Evolutionary conservation across 441 rosid species (phyloP), one percentile per base, ranked within the genome.

Genomic region (Erodium moschatum): DNA sequence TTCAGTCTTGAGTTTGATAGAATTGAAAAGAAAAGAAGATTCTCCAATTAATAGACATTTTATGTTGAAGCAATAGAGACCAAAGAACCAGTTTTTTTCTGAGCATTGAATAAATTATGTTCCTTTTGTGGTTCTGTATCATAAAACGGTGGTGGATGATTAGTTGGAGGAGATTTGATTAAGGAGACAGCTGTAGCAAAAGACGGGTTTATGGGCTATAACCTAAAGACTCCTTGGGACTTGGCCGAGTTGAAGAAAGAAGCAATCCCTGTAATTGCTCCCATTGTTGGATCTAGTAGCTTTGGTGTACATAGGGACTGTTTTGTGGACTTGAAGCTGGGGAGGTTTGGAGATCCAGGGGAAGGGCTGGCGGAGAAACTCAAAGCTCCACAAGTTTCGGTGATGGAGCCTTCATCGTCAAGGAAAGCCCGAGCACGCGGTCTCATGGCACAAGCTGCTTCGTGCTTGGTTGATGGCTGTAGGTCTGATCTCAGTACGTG

Each of bases 381-480:
- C 40, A 35, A 35, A 35, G 40, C 9, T 35, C 40, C 40, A 35
- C 40, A 42, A 16, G 66, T 24, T 19, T 67, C 65, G 67, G 64
- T 29, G 64, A 85, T 87, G 92, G 92, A 87, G 56, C 77, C 87
- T 38, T 71, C 83, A 64, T 72, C 84, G 0, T 81, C 73, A 3
- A 87, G 81, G 77, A 77, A 89, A 76, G 80, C 80, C 58, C 74
- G 86, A 62, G 69, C 74, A 7, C 85, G 81, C 33, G 52, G 76
- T n/a, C 70, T 42, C 67, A 80, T 80, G 58, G 69, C 73, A 70
- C 86, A 72, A 67, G 74, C 73, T 10, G 85, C 89, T 64, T 82
- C 82, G 29, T 88, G 93, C 83, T 81, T 82, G 81, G 93, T 88
- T 48, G 93, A 88, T 64, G 90, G 87, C 58, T 88, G 93, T 77